Conservation (phyloP, 2,329 filamentous ascomycete species). For the Aspergillus fischeri region DNA sequence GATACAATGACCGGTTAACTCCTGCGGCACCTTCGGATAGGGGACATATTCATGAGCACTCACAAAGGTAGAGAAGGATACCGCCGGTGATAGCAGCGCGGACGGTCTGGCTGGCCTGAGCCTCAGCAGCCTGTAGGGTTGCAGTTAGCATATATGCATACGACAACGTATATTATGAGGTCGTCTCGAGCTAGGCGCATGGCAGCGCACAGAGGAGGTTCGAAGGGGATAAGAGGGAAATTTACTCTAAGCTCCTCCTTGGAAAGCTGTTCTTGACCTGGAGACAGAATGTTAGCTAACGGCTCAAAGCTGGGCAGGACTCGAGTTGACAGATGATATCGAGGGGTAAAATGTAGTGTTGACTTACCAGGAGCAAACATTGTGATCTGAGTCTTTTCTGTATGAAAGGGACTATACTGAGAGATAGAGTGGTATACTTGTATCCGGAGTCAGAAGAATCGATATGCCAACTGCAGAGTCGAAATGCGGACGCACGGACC, state of each 20-base stretch:
- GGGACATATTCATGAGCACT: constrained; percentile 19
- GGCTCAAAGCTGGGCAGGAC: neutral
- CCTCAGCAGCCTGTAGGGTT: constrained; percentile 44
- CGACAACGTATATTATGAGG: neutral
- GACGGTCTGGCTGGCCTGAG: constrained; percentile 51
- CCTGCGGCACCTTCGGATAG: neutral
- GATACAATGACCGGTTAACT: neutral
- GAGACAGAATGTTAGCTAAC: neutral
- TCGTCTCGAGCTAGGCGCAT: neutral
- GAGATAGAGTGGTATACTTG: constrained; percentile 5
- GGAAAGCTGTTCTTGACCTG: constrained; percentile 43
- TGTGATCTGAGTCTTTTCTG: constrained; percentile 9
- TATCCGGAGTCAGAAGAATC: constrained; percentile 4
- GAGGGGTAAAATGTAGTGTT: neutral
- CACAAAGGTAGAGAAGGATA: constrained; percentile 60
- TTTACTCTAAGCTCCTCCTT: constrained; percentile 44
- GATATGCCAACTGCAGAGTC: neutral
- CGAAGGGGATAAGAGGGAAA: neutral
- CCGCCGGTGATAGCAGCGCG: constrained; percentile 52
- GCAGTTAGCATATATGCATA: constrained; percentile 5
- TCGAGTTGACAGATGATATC: neutral
- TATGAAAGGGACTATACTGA: constrained; percentile 2
- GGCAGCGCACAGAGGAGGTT: too few relatives aligned
- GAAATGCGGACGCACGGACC: constrained; percentile 10
- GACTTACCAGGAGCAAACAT: constrained; percentile 34